Base-by-base conservation (phyloP, 1,284 basidiomycete genomes). In the Ustilago nuda region DNA sequence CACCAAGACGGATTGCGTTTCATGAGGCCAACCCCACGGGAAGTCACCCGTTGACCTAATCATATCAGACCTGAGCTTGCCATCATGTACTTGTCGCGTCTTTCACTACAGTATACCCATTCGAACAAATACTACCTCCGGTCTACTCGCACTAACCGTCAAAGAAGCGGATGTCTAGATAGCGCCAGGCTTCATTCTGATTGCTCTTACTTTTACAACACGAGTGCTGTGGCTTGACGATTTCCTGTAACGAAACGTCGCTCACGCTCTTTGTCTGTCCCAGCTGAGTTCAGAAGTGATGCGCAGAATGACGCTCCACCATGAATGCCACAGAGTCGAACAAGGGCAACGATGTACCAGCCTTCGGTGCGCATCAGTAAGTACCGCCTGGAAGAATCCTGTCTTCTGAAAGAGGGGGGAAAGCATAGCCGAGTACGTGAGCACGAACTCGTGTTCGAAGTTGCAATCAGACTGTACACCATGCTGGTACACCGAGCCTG, bases 1-100 rank as follows among this genome's bases (percentile, higher is more conserved):
- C 72, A 3, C 72, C 60, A 37, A 56, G 66, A 39, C 61, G 45
- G 36, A 74, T 74, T 30, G 72, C 72, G 2, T 74, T 74, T 46
- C 62, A 70, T 45, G 72, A 75, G 8, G 45, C 72, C 17, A 36
- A 37, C 50, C 30, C 39, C 6, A 35, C 48, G 35, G 23, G 35
- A 8, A 56, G 35, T 48, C 35, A 23, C 2, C 43, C 50, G n/a
- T 9, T 13, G 3, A n/a, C 27, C 8, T 60, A 17, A 53, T 23
- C n/a, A 8, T n/a, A 6, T 56, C 15, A 13, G 13, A 32, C 9
- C 19, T 27, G 53, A 8, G 19, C 27, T 35, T 37, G 13, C 8
- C 52, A 55, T 55, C 36, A 12, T 35, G 48, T 51, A 51, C 33
- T 19, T 30, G 9, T 39, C 27, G 36, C 53, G 41, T 55, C 3